These are phyloP conservation scores for Collybia mongolica DNA, from an alignment of 768 basidiomycete species.

Conservation along the genomic window DNA sequence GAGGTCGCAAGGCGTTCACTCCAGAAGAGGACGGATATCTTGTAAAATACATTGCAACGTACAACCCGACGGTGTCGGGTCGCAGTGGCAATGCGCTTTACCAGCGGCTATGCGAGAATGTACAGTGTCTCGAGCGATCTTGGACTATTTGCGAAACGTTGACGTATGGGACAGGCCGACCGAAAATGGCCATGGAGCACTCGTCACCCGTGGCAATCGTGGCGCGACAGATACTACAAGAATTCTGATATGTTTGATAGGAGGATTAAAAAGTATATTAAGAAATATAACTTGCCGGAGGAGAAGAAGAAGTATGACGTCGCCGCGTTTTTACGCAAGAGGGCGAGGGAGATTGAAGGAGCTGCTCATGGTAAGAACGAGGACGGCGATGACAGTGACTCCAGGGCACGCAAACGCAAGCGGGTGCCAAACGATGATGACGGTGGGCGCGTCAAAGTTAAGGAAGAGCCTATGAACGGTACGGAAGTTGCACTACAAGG, in stretches of 20 bases:
- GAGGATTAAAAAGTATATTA: conserved; percentile 38
- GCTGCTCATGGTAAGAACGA: background rate
- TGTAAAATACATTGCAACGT: conserved; percentile 46
- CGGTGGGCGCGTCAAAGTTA: no score
- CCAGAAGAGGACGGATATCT: conserved; percentile 41
- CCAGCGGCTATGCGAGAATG: conserved; percentile 41
- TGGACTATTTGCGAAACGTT: background rate
- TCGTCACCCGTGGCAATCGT: conserved; percentile 57
- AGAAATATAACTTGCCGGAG: conserved; percentile 23
- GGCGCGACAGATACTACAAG: conserved; percentile 60
- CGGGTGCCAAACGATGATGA: background rate
- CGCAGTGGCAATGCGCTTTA: conserved; percentile 49
- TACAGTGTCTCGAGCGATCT: conserved; percentile 23
- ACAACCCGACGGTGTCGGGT: conserved; percentile 37
- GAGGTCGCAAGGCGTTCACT: conserved; percentile 27
- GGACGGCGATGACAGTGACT: background rate
- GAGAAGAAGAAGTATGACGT: conserved; percentile 7
- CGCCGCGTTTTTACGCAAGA: background rate
- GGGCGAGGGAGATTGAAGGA: background rate
- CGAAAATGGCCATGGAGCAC: conserved; percentile 50
- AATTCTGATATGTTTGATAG: conserved; percentile 39
- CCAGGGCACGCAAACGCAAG: conserved; percentile 6
- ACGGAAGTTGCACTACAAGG: no score
- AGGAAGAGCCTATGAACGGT: no score
- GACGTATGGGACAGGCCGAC: conserved; percentile 25